Conservation (phyloP, 2,329 filamentous ascomycete genomes). For the Exophiala sp. region DNA sequence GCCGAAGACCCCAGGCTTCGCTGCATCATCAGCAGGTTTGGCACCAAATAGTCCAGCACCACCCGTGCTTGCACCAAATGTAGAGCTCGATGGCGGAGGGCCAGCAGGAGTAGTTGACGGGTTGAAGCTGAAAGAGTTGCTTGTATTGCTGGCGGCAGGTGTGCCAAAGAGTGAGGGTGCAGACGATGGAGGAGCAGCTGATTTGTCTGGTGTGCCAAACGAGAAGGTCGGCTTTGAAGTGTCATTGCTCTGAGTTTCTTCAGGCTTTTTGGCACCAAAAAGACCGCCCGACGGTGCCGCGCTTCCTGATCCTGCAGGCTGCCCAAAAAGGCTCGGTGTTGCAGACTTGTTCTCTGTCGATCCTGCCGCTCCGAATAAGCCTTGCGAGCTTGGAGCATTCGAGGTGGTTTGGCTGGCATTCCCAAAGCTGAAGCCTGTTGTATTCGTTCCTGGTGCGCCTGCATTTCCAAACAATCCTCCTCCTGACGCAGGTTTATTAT, state of each 20-base stretch:
- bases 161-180: constrained; percentile 37
- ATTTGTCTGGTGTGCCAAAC: constrained; percentile 23
- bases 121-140: constrained; percentile 37
- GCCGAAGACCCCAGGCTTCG: constrained; percentile 20
- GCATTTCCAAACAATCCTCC: constrained; percentile 22
- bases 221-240: constrained; percentile 11
- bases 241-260: constrained; percentile 10
- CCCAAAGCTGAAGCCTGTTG: constrained; percentile 20
- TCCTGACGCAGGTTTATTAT: constrained; percentile 17
- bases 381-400: not conserved
- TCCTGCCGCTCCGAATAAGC: constrained; percentile 5
- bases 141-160: constrained; percentile 36
- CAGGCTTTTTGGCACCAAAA: constrained; percentile 15
- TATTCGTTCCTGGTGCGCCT: constrained; percentile 11
- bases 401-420: not conserved
- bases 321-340: constrained; percentile 21
- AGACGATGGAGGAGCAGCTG: constrained; percentile 25
- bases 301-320: not conserved
- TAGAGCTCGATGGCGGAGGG: constrained; percentile 39
- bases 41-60: constrained; percentile 33
- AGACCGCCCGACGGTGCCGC: constrained; percentile 1
- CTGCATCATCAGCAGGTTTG: constrained; percentile 26
- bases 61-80: constrained; percentile 32
- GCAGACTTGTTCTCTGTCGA: constrained; percentile 15
- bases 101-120: constrained; percentile 51